Evolutionary conservation across 75 land plant genomes (phyloP).

Genomic region (Picea glauca): DNA sequence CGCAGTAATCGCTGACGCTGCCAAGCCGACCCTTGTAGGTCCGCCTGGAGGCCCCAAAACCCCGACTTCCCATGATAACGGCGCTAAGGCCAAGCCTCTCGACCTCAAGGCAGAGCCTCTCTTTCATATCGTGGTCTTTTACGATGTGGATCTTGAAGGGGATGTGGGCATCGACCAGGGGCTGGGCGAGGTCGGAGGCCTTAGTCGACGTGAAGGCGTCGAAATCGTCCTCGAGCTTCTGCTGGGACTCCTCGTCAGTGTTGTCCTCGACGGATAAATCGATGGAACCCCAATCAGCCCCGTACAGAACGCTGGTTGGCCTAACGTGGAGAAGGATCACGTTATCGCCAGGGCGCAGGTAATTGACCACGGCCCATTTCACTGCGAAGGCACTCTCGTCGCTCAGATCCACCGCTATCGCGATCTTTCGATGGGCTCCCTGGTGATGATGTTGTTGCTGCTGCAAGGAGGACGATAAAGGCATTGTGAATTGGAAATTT

Average conservation of each 20-base stretch:
- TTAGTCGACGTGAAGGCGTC: slow-evolving; percentile 61
- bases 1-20: slow-evolving; percentile 80
- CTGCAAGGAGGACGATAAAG: slow-evolving; percentile 4
- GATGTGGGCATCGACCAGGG: slow-evolving; percentile 56
- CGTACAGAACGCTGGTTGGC: slow-evolving; percentile 72
- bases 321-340: slow-evolving; percentile 82
- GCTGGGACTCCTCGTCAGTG: slow-evolving; percentile 42
- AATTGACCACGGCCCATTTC: slow-evolving; percentile 77
- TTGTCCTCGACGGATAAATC: slow-evolving; percentile 18
- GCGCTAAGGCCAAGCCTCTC: slow-evolving; percentile 66
- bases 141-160: slow-evolving; percentile 84
- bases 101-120: slow-evolving; percentile 74
- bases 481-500: background rate
- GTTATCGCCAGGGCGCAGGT: slow-evolving; percentile 75
- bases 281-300: slow-evolving; percentile 76
- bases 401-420: slow-evolving; percentile 82
- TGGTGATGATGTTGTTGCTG: slow-evolving; percentile 9
- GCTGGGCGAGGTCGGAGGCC: slow-evolving; percentile 61
- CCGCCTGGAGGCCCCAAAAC: slow-evolving; percentile 66
- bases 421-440: slow-evolving; percentile 49
- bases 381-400: slow-evolving; percentile 88
- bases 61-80: slow-evolving; percentile 80
- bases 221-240: slow-evolving; percentile 60
- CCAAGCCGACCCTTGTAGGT: slow-evolving; percentile 63
- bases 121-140: slow-evolving; percentile 93